phyloP scores from a whole-genome alignment of 352 stramenopile species.

The Stephanocyclus meneghinianus region DNA sequence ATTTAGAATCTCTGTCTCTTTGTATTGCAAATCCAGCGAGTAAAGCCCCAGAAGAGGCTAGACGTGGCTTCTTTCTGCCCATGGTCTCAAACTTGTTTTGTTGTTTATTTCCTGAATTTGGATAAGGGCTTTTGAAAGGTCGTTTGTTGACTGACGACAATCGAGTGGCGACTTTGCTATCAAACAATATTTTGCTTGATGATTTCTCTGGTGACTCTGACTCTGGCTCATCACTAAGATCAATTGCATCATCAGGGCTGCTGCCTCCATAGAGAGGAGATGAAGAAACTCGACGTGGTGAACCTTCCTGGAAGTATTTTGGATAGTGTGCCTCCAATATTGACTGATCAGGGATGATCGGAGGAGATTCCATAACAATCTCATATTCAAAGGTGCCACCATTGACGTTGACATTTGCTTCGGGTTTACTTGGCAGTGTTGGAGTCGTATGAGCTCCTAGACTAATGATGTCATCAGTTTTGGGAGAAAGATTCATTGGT shows the following conservation, averaged over 20 bases:
- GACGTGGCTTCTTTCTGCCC: conserved; percentile 11
- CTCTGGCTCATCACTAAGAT: conserved; percentile 20
- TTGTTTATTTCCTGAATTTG: not conserved
- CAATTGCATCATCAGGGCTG: conserved; percentile 22
- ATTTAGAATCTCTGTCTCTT: conserved; percentile 21
- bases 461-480: conserved; percentile 15
- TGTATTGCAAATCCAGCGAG: conserved; percentile 46
- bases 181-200: conserved; percentile 3
- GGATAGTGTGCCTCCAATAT: not conserved
- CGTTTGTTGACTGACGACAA: conserved; percentile 30
- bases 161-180: not conserved
- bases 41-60: conserved; percentile 32
- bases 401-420: not conserved
- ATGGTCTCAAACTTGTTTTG: conserved; percentile 2
- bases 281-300: conserved; percentile 38
- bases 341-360: not conserved
- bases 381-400: conserved; percentile 33
- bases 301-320: conserved; percentile 24
- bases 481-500: not conserved
- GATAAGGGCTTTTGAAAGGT: conserved; percentile 45
- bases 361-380: conserved; percentile 40
- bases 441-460: not conserved
- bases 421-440: not conserved
- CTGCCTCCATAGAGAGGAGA: conserved; percentile 28
- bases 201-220: not conserved